phyloP scores from a whole-genome alignment of 2,329 filamentous ascomycete species.

The Sporothrix dimorphospora region DNA sequence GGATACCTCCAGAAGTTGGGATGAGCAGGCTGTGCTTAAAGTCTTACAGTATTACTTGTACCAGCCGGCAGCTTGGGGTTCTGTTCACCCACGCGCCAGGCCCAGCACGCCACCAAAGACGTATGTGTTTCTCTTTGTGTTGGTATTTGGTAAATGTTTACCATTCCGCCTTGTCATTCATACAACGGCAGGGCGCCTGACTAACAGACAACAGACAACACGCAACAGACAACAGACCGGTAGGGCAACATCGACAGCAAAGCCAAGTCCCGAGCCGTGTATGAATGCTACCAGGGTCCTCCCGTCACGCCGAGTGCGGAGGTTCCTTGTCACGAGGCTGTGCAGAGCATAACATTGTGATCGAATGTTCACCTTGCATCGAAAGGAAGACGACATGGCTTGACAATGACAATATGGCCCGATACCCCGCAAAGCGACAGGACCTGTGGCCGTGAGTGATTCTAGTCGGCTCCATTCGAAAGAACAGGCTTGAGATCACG shows the following conservation, averaged over 20 bases:
- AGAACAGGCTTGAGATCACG: not conserved
- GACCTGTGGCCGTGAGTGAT: not conserved
- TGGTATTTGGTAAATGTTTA: not conserved
- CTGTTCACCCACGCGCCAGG: too few species aligned
- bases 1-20: constrained; percentile 91
- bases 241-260: not conserved
- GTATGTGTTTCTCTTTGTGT: not conserved
- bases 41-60: too few species aligned
- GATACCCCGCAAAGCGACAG: not conserved
- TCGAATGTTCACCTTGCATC: not conserved
- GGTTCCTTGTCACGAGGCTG: not conserved
- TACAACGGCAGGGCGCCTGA: not conserved
- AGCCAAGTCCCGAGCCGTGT: not conserved
- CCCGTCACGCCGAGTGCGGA: not conserved
- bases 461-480: not conserved
- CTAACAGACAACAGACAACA: not conserved
- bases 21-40: constrained; percentile 50
- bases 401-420: not conserved
- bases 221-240: not conserved
- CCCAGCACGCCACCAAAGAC: not conserved
- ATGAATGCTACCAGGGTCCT: not conserved
- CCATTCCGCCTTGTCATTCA: not conserved
- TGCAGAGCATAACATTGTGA: not conserved
- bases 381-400: not conserved
- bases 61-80: too few species aligned